Evolutionary conservation across 345 rosid genomes (phyloP), one percentile per base, ranked within the genome.

Genomic region (Bruguiera gymnorhiza): DNA sequence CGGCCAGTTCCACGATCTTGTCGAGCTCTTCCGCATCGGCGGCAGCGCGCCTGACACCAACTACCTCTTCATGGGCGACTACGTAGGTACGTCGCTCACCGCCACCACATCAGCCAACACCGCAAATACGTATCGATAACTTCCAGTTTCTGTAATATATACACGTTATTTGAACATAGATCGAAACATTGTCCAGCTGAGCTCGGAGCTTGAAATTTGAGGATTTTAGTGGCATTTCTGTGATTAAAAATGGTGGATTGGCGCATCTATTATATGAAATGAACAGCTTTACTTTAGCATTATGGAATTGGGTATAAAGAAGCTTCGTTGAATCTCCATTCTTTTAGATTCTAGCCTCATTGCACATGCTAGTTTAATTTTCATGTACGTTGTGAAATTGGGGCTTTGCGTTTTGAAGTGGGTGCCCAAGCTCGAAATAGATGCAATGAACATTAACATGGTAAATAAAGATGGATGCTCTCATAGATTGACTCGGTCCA

Each of bases 31-130:
- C 65, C 83, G 85, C 63, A 84, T 84, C 62, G 85, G 87, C 10
- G 87, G 87, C 63, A 80, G 73, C 58, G 80, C 83, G 13, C 87
- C 83, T 15, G 85, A 84, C 60, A 84, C 85, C 32, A 84, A 82
- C 52, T 84, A 84, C 65, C 85, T 84, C 62, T 84, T 81, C 78
- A 84, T 84, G 87, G 87, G 87, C 24, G 87, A 84, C 53, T 84
- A 84, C 36, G 87, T 84, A 18, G 85, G 85, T 84, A 62, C 52
- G 78, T 75, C 5, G 11, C 32, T 6, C 48, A 11, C 16, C 16
- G 48, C 48, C 48, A 39, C 48, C 48, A 11, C 16, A 9, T 39
- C 48, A 16, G 48, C 48, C 16, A 11, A 16, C 48, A 39, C 16
- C 4, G 48, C 48, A 9, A 8, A 39, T 39, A 39, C 46, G 15